Evolutionary conservation across 768 basidiomycete species (phyloP).

Genomic region (Amanita pallidorosea): DNA sequence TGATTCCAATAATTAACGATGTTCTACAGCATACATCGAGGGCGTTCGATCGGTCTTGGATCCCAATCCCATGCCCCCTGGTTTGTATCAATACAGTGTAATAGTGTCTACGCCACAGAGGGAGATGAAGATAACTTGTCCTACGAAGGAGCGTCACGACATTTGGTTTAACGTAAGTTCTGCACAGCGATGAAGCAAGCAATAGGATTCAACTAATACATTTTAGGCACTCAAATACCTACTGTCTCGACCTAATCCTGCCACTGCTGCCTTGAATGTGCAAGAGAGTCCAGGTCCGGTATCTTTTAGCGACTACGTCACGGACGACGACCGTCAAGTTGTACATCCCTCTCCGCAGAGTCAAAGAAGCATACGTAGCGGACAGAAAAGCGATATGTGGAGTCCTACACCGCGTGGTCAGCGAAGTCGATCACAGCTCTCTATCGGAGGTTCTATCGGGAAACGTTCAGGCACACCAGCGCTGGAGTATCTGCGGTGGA

Average conservation of each 20-base stretch:
- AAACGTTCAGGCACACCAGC: constrained; percentile 90
- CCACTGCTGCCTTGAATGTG: constrained; percentile 26
- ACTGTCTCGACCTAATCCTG: constrained; percentile 56
- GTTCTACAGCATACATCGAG: constrained; percentile 74
- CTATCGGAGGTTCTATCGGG: constrained; percentile 59
- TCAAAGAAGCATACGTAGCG: constrained; percentile 58
- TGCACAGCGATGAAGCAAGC: neutral
- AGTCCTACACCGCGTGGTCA: constrained; percentile 69
- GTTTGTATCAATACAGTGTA: constrained; percentile 86
- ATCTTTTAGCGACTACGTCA: constrained; percentile 29
- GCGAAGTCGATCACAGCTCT: constrained; percentile 72
- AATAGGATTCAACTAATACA: constrained; percentile 6
- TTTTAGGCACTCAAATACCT: constrained; percentile 84
- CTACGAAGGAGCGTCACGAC: constrained; percentile 90
- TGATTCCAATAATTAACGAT: constrained; percentile 8
- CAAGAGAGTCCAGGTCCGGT: constrained; percentile 45
- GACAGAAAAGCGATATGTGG: constrained; percentile 51
- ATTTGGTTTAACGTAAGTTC: constrained; percentile 83
- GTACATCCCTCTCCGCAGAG: constrained; percentile 58
- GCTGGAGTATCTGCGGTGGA: constrained; percentile 80
- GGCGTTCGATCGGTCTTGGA: constrained; percentile 87
- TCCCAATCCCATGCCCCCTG: constrained; percentile 92
- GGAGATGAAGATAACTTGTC: constrained; percentile 98
- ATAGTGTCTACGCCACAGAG: constrained; percentile 87
- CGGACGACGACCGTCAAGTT: constrained; percentile 39